Base-by-base conservation (phyloP, 2,329 filamentous ascomycete species). In the Claviceps citrina region DNA sequence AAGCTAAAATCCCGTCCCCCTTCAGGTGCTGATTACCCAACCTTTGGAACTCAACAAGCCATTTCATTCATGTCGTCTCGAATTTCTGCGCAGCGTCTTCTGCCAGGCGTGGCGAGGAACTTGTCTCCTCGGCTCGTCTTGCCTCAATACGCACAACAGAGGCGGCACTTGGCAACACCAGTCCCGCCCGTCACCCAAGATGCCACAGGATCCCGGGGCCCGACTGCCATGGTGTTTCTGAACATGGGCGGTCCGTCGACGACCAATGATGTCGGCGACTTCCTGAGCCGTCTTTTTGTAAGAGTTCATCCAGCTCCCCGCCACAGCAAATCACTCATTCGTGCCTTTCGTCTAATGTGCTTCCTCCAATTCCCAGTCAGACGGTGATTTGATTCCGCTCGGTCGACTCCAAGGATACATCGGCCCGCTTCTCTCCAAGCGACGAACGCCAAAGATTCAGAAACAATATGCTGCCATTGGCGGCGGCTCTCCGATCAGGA, bases 201-300 rank as follows among this genome's bases (percentile, higher is more conserved):
- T 70, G 68, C 73, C 6, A 73, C 73, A 1, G 74, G 71, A 10
- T 72, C 70, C 31, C 70, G 84, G 55, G 89, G 89, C 0, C 86
- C 87, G 7, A 98, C 91, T 4, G 91, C 91, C 32, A 96, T 98
- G 77, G 91, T 98, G 12, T 95, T 98, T 55, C 76, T 98, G 65
- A 98, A 98, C 63, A 98, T 98, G 91, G 91, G 91, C 44, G 91
- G 91, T 0, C 91, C 91, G 3, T 83, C 84, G 1, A 94, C 83
- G 4, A 82, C 81, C 4, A 75, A 79, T 49, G 86, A 98, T 65
- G 91, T 98, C 27, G 79, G 81, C 51, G 77, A 81, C 60, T 98
- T 96, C 56, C 65, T 98, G 36, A 91, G 81, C 58, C 78, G 87
- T 51, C 68, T 98, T 49, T 98, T 98, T 64, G 89, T 93, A 73